phyloP scores from a whole-genome alignment of 1,139 yeast genomes.

The Lodderomyces metapsilosis region DNA sequence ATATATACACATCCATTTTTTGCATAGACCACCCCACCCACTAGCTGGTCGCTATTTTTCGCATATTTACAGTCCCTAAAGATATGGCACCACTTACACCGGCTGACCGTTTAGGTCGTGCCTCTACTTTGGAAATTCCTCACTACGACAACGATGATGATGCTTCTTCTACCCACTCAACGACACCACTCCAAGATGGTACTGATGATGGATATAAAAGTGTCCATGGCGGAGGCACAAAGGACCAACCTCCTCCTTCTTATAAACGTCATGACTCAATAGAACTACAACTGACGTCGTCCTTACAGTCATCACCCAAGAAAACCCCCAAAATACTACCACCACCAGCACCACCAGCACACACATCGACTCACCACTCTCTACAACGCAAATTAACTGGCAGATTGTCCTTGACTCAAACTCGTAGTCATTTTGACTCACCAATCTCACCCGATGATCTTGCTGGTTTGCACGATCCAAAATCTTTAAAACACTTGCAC shows the following conservation, averaged over 20 bases:
- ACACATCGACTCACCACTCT: not conserved
- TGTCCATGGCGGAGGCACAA: too few species aligned
- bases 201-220: constrained; percentile 5
- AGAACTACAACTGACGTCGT: constrained; percentile 1
- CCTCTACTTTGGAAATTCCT: constrained; percentile 11
- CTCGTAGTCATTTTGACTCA: constrained; percentile 1
- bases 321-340: not conserved
- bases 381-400: not conserved
- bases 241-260: constrained; percentile 7
- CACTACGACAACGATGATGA: constrained; percentile 13
- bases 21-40: too few species aligned
- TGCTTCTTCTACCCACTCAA: constrained; percentile 14
- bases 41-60: too few species aligned
- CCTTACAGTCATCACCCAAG: not conserved
- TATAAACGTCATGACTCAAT: constrained; percentile 1
- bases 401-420: not conserved
- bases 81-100: constrained; percentile 13
- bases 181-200: constrained; percentile 15
- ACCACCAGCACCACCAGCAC: not conserved
- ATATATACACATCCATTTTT: too few species aligned
- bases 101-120: constrained; percentile 11
- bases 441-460: constrained; percentile 28
- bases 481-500: constrained; percentile 39
- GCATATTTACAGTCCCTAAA: too few species aligned
- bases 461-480: constrained; percentile 52